These are phyloP conservation scores for Candida broadrunensis DNA, from an alignment of 805 yeast species.

Conservation along the genomic window DNA sequence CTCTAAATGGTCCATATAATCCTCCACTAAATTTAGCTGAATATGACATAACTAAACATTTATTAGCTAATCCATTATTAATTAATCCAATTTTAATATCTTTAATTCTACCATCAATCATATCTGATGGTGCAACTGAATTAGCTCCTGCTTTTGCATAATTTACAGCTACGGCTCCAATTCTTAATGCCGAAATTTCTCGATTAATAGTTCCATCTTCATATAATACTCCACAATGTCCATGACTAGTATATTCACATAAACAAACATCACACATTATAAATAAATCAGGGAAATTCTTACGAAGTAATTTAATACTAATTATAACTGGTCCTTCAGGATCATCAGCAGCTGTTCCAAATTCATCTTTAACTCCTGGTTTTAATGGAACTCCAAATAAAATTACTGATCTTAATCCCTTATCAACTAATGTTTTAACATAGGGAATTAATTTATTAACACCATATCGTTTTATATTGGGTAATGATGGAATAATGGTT, in stretches of 20 bases:
- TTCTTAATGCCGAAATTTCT: conserved; percentile 68
- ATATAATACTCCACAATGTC: conserved; percentile 92
- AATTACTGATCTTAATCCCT: conserved; percentile 84
- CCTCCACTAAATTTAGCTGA: conserved; percentile 91
- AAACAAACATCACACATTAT: conserved; percentile 93
- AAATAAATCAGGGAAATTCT: conserved; percentile 75
- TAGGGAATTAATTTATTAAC: conserved; percentile 73
- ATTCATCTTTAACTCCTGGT: conserved; percentile 71
- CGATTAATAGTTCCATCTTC: conserved; percentile 87
- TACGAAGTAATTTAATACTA: conserved; percentile 63
- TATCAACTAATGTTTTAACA: conserved; percentile 63
- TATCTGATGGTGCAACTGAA: conserved; percentile 95
- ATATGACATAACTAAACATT: conserved; percentile 86
- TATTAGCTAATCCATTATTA: conserved; percentile 78
- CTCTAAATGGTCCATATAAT: conserved; percentile 95
- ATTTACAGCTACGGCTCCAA: conserved; percentile 92
- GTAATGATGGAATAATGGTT: conserved; percentile 68
- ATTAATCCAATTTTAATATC: conserved; percentile 87
- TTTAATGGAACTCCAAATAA: conserved; percentile 88
- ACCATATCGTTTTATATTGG: conserved; percentile 87
- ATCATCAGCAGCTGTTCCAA: conserved; percentile 91
- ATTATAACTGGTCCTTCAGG: conserved; percentile 92
- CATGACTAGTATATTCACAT: conserved; percentile 95
- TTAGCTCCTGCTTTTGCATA: conserved; percentile 96
- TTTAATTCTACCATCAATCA: conserved; percentile 92